Evolutionary conservation across 163 green algal species (phyloP).

Genomic region (Volvox carteri): DNA sequence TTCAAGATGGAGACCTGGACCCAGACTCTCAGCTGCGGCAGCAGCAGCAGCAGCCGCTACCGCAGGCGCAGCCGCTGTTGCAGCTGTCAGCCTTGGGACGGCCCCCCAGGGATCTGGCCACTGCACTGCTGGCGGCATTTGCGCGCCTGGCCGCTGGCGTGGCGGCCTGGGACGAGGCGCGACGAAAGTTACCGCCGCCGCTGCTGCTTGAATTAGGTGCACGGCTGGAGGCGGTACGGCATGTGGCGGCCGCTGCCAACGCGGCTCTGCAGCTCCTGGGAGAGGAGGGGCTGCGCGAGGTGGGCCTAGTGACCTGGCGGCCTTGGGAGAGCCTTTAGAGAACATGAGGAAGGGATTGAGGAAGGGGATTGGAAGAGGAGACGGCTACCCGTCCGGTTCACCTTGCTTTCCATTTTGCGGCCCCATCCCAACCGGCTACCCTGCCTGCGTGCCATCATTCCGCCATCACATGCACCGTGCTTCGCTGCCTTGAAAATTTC

Average conservation of each 20-base stretch:
- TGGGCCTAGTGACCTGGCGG: too few species aligned
- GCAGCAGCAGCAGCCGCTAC: too few species aligned
- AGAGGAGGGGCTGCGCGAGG: background rate
- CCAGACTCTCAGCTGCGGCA: too few species aligned
- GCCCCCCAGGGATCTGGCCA: background rate
- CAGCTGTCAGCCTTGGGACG: background rate
- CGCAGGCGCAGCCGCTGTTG: conserved; percentile 45
- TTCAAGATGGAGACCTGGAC: too few species aligned
- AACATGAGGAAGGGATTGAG: background rate
- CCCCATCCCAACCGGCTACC: too few species aligned
- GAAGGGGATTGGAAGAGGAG: background rate
- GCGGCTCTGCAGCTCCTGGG: conserved; percentile 39
- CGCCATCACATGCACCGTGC: too few species aligned
- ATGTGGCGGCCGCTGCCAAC: conserved; percentile 40
- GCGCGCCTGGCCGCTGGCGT: background rate
- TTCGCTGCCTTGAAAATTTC: too few species aligned
- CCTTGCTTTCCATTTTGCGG: too few species aligned
- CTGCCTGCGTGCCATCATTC: too few species aligned
- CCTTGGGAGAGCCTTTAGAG: too few species aligned
- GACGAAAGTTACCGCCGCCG: background rate
- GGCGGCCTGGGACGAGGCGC: background rate
- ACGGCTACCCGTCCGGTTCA: too few species aligned
- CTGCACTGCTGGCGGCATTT: background rate
- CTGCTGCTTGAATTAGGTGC: conserved; percentile 64
- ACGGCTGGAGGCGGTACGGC: conserved; percentile 62